phyloP scores from a whole-genome alignment of 495 filamentous ascomycete species.

The Aspergillus incahuasiensis region DNA sequence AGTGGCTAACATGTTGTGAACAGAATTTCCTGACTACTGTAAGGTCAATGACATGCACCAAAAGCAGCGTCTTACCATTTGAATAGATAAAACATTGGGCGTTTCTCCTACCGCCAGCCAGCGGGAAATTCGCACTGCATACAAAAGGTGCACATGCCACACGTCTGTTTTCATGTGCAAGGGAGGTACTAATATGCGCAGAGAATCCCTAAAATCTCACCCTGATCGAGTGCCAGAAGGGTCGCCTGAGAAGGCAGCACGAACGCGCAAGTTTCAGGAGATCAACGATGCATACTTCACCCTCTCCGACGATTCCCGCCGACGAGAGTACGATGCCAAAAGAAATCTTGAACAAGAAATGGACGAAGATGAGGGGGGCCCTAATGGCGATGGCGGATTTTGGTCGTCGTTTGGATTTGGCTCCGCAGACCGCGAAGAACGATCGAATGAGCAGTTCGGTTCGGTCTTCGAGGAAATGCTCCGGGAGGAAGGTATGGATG shows the following conservation, averaged over 20 bases:
- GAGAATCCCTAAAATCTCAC: conserved; percentile 89
- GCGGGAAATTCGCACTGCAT: conserved; percentile 88
- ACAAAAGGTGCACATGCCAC: conserved; percentile 64
- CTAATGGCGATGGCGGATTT: conserved; percentile 46
- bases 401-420: conserved; percentile 62
- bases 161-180: not conserved
- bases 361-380: conserved; percentile 58
- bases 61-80: not conserved
- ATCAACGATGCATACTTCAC: conserved; percentile 99
- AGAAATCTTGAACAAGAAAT: conserved; percentile 52
- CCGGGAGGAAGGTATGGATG: conserved; percentile 82
- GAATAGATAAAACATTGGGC: conserved; percentile 61
- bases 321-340: conserved; percentile 83
- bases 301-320: conserved; percentile 71
- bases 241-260: conserved; percentile 74
- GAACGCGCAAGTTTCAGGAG: conserved; percentile 88
- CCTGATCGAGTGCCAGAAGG: conserved; percentile 85
- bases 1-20: conserved; percentile 4
- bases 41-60: conserved; percentile 1
- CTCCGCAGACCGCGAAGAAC: conserved; percentile 40
- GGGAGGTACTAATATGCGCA: conserved; percentile 24
- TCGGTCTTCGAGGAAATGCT: conserved; percentile 97
- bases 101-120: conserved; percentile 67
- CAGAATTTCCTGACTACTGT: conserved; percentile 33
- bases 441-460: conserved; percentile 75